A percentile compares a stretch with the other conserved stretches of the same genome.
Conservation (phyloP, 2,329 filamentous ascomycete species). For the Sporothrix variecibatus region DNA sequence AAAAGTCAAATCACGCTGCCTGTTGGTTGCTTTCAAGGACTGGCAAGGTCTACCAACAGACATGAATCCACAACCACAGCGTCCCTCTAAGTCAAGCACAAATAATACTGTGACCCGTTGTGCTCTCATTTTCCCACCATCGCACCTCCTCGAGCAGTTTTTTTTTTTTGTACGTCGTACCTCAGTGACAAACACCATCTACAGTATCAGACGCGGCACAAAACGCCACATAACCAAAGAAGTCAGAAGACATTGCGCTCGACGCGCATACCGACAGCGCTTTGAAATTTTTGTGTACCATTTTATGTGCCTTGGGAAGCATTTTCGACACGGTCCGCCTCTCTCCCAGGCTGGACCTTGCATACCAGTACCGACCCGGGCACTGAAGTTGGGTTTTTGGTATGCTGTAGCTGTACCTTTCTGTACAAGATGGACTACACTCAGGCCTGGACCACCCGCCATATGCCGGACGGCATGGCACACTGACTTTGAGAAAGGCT, state of each 20-base stretch:
- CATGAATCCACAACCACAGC: too few relatives aligned
- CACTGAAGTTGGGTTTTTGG: background rate
- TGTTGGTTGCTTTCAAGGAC: too few relatives aligned
- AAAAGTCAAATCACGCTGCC: too few relatives aligned
- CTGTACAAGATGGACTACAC: background rate
- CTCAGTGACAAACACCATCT: background rate
- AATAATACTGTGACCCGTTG: too few relatives aligned
- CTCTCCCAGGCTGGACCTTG: conserved; percentile 2
- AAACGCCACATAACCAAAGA: background rate
- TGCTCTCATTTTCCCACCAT: too few relatives aligned
- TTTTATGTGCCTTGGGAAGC: background rate
- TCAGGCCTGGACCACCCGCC: background rate
- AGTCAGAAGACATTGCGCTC: background rate
- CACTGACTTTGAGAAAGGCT: background rate
- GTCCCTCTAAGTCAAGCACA: background rate
- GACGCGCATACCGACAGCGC: background rate
- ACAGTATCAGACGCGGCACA: background rate
- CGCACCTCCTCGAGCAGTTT: too few relatives aligned
- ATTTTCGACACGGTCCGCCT: background rate
- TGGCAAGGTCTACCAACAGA: too few relatives aligned
- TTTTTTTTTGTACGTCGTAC: too few relatives aligned
- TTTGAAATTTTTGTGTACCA: background rate
- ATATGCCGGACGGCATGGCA: background rate
- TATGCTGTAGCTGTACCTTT: background rate
- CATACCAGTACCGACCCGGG: conserved; percentile 19